Evolutionary conservation across 163 green algal genomes (phyloP).

Genomic region (Chlorella variabilis): DNA sequence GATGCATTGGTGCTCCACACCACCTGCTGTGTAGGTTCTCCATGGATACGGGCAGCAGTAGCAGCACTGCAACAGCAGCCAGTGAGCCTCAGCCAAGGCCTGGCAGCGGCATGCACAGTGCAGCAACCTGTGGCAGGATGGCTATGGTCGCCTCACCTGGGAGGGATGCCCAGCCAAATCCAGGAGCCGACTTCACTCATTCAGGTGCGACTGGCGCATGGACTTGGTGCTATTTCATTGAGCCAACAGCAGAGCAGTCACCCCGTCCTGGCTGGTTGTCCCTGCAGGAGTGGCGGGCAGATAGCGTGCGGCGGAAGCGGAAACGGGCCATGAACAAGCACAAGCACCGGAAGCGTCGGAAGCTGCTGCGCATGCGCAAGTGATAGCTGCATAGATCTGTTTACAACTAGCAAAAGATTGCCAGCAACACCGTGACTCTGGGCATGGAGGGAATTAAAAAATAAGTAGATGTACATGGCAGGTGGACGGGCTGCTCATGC

Average conservation of each 20-base stretch:
- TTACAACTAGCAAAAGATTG: too few relatives aligned
- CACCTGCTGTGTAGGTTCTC: neutral
- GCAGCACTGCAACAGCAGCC: slow-evolving; percentile 17
- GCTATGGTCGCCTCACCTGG: neutral
- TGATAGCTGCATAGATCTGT: neutral
- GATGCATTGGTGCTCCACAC: too few relatives aligned
- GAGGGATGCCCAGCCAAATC: neutral
- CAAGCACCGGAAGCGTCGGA: slow-evolving; percentile 65
- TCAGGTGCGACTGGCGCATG: too few relatives aligned
- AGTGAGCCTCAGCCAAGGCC: neutral
- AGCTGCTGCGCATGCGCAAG: slow-evolving; percentile 2
- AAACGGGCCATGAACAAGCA: slow-evolving; percentile 79
- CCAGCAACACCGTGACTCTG: too few relatives aligned
- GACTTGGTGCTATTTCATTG: too few relatives aligned
- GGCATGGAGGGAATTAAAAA: too few relatives aligned
- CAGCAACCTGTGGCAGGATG: neutral
- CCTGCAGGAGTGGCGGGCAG: slow-evolving; percentile 34
- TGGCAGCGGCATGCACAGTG: neutral
- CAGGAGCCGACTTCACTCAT: neutral
- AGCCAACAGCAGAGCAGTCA: neutral
- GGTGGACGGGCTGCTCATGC: too few relatives aligned
- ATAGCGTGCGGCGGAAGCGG: slow-evolving; percentile 64
- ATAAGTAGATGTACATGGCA: too few relatives aligned
- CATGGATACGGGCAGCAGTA: neutral
- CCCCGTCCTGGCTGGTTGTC: too few relatives aligned